These are phyloP conservation scores for Lactarius akahatsu DNA, from an alignment of 768 basidiomycete species.

Conservation along the genomic window DNA sequence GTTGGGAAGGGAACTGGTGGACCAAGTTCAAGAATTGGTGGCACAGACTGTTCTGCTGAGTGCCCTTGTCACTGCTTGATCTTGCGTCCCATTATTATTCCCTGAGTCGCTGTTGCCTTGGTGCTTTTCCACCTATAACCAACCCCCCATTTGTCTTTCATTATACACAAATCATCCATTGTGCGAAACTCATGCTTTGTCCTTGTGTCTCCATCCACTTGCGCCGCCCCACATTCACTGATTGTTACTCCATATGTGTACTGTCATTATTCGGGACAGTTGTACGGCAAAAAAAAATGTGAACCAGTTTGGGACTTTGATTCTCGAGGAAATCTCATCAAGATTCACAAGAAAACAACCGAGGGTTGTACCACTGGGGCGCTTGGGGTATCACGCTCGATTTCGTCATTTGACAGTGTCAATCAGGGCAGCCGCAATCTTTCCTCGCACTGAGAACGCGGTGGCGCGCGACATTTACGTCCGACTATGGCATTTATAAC, in stretches of 20 bases:
- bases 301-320: conserved; percentile 11
- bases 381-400: neutral
- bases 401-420: neutral
- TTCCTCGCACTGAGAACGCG: neutral
- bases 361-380: neutral
- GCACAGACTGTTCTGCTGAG: conserved; percentile 72
- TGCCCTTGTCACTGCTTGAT: conserved; percentile 2
- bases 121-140: conserved; percentile 1
- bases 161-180: conserved; percentile 11
- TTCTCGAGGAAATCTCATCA: neutral
- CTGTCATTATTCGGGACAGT: conserved; percentile 27
- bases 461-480: conserved; percentile 1
- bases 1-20: conserved; percentile 81
- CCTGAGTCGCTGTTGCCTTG: conserved; percentile 8
- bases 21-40: conserved; percentile 77
- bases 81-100: conserved; percentile 10
- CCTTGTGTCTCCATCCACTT: conserved; percentile 11
- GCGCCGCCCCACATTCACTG: conserved; percentile 8
- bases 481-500: neutral
- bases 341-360: no score
- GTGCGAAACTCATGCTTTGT: conserved; percentile 20
- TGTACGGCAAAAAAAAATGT: conserved; percentile 21
- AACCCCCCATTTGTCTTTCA: conserved; percentile 9
- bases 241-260: conserved; percentile 33
- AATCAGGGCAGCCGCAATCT: neutral